Evolutionary conservation across 2,329 filamentous ascomycete genomes (phyloP), one percentile per base, ranked within the genome.

Genomic region (Clarireedia paspali): DNA sequence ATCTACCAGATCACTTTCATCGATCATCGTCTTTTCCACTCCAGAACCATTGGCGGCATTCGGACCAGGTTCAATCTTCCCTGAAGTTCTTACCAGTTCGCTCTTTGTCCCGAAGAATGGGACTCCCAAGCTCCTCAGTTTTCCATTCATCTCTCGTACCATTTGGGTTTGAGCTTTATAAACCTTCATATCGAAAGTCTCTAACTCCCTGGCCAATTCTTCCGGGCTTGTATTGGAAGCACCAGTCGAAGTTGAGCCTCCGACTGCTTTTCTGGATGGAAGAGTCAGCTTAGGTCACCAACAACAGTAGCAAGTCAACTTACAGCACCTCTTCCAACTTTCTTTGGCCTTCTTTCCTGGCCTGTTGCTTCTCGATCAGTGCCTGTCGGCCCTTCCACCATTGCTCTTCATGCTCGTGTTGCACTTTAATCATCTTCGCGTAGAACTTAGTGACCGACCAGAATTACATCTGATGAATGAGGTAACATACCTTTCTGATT

Each of bases 121-220:
- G 38, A 85, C 76, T 7, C 78, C 81, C 34, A 87, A 66, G 6
- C 69, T 71, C 56, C 79, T 79, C 47, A 88, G 67, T 60, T 82
- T 80, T 1, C 70, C 67, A 6, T 72, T 74, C 69, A 85, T 80
- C 14, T 77, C 77, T n/a, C 74, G 72, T 0, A 78, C 75, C 83
- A 88, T 85, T 10, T 79, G 73, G 42, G 70, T 70, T 50, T 79
- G 77, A 2, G 82, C 83, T 54, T 73, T 75, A 62, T 85, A 80
- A 15, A 87, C 80, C 64, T 87, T 87, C 52, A 71, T 69, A 60
- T 87, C 82, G 64, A 83, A 87, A 20, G 73, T 72, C 30, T 71
- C 66, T 6, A 87, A 69, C 66, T 87, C 84, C 48, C 74, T 72
- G 36, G 75, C 68, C 47, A 82, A 71, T 48, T 77, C 74, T 59